Evolutionary conservation across 495 filamentous ascomycete species (phyloP).

Genomic region (Penicillium tannophilum): DNA sequence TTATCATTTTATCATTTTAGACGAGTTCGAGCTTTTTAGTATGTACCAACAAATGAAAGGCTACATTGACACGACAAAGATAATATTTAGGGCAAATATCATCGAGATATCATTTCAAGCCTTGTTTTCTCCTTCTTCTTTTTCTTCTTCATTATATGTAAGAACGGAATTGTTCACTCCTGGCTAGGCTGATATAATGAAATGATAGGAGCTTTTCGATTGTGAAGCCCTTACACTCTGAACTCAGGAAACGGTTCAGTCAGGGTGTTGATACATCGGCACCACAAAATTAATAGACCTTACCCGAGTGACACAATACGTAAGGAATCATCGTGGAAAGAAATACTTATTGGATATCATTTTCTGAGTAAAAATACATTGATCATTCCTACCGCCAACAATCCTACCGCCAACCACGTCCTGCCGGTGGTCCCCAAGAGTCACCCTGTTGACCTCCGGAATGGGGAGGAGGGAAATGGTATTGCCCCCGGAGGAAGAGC

Average conservation of each 20-base stretch:
- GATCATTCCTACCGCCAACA: not conserved
- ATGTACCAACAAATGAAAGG: not conserved
- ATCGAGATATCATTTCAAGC: no score
- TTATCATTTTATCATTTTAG: not conserved
- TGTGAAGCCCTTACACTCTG: no score
- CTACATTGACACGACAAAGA: no score
- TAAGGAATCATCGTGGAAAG: not conserved
- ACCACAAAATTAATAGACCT: no score
- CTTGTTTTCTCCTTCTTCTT: no score
- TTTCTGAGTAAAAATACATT: conserved; percentile 3
- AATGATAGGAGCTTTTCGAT: no score
- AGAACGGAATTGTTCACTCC: no score
- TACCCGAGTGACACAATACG: not conserved
- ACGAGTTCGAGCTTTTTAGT: not conserved
- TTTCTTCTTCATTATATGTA: no score
- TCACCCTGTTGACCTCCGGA: conserved; percentile 24
- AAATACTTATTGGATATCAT: conserved; percentile 1
- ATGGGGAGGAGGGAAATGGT: conserved; percentile 43
- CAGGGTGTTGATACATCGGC: no score
- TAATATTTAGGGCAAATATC: no score
- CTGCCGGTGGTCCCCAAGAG: conserved; percentile 18
- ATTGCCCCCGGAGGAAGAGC: conserved; percentile 42
- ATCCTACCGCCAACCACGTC: not conserved
- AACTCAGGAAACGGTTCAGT: no score
- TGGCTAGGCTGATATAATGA: no score